These are phyloP conservation scores for Aspergillus fructus DNA, from an alignment of 2,329 filamentous ascomycete genomes.

Conservation along the genomic window DNA sequence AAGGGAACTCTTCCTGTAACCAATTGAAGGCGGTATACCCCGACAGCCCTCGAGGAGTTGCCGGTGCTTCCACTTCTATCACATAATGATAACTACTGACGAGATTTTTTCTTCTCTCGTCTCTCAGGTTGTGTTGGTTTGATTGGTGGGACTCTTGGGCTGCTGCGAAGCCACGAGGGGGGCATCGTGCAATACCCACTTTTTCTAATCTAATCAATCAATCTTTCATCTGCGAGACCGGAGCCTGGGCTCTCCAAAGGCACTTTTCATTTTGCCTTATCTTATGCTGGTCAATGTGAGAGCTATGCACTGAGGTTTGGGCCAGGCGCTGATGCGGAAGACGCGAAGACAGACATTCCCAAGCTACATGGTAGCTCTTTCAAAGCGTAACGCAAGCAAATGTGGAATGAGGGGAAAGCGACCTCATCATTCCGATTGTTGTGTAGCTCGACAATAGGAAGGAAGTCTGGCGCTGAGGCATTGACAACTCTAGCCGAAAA, in stretches of 20 bases:
- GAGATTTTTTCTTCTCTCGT: background rate
- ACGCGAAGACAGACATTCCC: background rate
- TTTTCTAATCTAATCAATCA: constrained; percentile 28
- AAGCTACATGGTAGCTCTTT: background rate
- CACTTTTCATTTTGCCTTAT: too few relatives aligned
- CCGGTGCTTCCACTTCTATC: background rate
- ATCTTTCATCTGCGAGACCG: constrained; percentile 12
- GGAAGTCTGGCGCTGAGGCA: background rate
- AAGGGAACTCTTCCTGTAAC: background rate
- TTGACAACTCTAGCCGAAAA: background rate
- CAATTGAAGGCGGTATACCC: background rate
- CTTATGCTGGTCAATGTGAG: too few relatives aligned
- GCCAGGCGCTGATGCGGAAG: too few relatives aligned
- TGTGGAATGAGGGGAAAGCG: background rate
- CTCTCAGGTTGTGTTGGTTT: background rate
- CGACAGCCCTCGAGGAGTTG: background rate
- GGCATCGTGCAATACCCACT: constrained; percentile 22
- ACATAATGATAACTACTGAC: background rate
- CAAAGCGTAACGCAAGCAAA: background rate
- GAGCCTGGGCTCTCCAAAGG: background rate
- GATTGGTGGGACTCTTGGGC: constrained; percentile 7
- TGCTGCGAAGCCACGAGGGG: constrained; percentile 14
- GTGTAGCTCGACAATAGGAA: constrained; percentile 4
- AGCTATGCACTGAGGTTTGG: too few relatives aligned
- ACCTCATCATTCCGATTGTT: constrained; percentile 5